Conservation (phyloP, 805 yeast genomes). For the Suhomyces sp. region DNA sequence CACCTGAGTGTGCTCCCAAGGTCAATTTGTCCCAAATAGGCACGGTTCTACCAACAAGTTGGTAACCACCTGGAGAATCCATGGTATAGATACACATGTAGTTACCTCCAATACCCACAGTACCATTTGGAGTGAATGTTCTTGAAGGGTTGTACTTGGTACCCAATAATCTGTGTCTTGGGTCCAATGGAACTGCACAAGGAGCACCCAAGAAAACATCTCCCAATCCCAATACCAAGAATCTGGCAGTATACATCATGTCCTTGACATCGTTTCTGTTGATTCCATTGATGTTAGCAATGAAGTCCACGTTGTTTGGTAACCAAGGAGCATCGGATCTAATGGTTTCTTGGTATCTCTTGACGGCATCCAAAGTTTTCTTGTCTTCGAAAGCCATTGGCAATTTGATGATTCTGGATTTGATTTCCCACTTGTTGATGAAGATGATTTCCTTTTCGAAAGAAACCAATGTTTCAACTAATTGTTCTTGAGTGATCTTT, state of each 20-base stretch:
- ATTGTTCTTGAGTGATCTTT: constrained; percentile 54
- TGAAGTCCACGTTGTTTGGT: constrained; percentile 95
- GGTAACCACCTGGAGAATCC: constrained; percentile 99
- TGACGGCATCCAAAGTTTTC: constrained; percentile 84
- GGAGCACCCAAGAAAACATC: constrained; percentile 98
- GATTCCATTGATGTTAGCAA: constrained; percentile 83
- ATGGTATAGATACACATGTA: constrained; percentile 98
- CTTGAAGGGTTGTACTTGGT: constrained; percentile 95
- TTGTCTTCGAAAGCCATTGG: constrained; percentile 98
- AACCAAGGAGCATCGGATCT: constrained; percentile 95
- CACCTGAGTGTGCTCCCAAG: constrained; percentile 59
- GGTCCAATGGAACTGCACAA: constrained; percentile 97
- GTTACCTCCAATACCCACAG: constrained; percentile 98
- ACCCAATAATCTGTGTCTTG: constrained; percentile 89
- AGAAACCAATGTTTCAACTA: constrained; percentile 64
- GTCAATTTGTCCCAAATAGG: constrained; percentile 97
- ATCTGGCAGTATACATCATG: constrained; percentile 85
- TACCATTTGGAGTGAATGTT: constrained; percentile 94
- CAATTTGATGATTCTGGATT: constrained; percentile 74
- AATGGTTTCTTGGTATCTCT: constrained; percentile 89
- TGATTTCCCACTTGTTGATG: constrained; percentile 80
- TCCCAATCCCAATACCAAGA: constrained; percentile 91
- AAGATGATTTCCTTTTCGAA: constrained; percentile 73
- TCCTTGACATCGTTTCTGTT: constrained; percentile 72
- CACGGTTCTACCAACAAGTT: constrained; percentile 91